Evolutionary conservation across 225 moss, liverwort and hornwort species (phyloP), one percentile per base, ranked within the genome.

Genomic region (Pseudoscleropodium purum): DNA sequence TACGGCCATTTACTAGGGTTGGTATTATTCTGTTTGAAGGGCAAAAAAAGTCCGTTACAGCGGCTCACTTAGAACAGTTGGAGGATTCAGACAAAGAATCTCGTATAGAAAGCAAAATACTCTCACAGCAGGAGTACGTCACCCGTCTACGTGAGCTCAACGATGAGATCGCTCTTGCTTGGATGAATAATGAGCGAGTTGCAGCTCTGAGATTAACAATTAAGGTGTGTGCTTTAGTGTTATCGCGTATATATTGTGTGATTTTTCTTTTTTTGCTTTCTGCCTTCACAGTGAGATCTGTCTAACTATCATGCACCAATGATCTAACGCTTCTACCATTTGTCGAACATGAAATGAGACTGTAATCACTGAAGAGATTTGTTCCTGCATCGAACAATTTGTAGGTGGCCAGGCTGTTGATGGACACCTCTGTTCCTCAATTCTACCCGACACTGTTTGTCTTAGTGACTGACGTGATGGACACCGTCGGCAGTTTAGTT

Each of bases 391-490:
- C 21, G 79, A 90, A 70, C 43, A 94, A 91, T 95, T 57, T 93
- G 93, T 93, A 99, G 99, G 99, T 99, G 85, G 99, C 99, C 94
- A 97, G 95, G 93, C 95, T 97, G 91, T 92, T 99, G 95, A 95
- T 96, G 96, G 99, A 99, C 93, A 94, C 99, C 63, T 99, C 99
- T 81, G 99, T 99, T 91, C 97, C 97, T 88, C 99, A 97, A 93
- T 99, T 99, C 88, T 99, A 99, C 87, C 99, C 99, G 60, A 99
- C 97, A 87, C 94, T 99, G 51, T 99, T 99, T 89, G 97, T 99
- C 88, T 91, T 99, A 91, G 99, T 99, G 87, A 99, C 99, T 86
- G 99, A 99, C 90, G 97, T 99, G 92, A 97, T 99, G 99, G 99
- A 99, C 87, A 97, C 99, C 85, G 99, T 99, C 69, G 99, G 99